Evolutionary conservation across 805 yeast species (phyloP).

Genomic region (Ogataea pilisensis): DNA sequence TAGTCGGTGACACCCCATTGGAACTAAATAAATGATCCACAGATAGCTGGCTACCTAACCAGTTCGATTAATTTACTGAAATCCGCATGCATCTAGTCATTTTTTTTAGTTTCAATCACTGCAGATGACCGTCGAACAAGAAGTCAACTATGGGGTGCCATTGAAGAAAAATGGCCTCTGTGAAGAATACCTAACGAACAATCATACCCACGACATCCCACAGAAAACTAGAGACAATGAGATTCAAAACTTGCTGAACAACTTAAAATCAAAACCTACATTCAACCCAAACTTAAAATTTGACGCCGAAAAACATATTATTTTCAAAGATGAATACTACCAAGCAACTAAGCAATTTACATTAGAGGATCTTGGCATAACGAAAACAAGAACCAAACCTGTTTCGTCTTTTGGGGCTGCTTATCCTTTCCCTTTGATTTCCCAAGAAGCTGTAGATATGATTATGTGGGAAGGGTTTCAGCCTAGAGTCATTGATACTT

Average conservation of each 20-base stretch:
- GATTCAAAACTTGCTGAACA: conserved; percentile 13
- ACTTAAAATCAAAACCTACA: conserved; percentile 22
- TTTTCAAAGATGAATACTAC: conserved; percentile 33
- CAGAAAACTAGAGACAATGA: conserved; percentile 23
- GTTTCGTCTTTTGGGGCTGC: conserved; percentile 39
- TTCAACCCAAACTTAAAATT: conserved; percentile 30
- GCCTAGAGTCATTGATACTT: conserved; percentile 38
- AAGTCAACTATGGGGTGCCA: conserved; percentile 18
- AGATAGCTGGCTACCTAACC: no score
- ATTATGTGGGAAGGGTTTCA: conserved; percentile 48
- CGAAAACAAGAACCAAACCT: conserved; percentile 27
- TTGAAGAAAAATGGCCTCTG: conserved; percentile 16
- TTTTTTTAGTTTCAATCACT: no score
- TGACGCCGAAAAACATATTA: conserved; percentile 35
- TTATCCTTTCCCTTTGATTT: conserved; percentile 55
- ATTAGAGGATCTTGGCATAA: conserved; percentile 33
- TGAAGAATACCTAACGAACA: conserved; percentile 14
- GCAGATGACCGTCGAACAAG: conserved; percentile 17
- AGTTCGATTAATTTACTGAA: no score
- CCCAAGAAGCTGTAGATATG: conserved; percentile 53
- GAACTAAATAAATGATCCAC: no score
- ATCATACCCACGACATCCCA: conserved; percentile 21
- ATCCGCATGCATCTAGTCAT: no score
- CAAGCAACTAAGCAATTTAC: conserved; percentile 35
- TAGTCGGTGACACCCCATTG: neutral